Conservation (phyloP, 1,284 basidiomycete genomes). For the Exobasidium rhododendri region DNA sequence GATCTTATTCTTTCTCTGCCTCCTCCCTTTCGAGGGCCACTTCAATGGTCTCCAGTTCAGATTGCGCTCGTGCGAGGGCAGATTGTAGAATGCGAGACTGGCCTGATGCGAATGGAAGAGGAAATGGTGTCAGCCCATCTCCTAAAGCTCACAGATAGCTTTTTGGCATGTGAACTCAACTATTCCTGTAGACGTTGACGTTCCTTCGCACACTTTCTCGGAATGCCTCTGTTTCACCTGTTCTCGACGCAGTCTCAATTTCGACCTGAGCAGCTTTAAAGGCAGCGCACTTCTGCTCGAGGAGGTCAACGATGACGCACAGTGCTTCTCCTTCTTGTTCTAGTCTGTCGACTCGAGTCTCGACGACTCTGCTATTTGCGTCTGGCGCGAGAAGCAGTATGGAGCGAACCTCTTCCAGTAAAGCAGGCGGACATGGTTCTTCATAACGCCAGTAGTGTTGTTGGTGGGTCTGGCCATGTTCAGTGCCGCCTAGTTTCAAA, state of each 20-base stretch:
- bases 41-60: neutral
- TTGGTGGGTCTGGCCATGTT: neutral
- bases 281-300: neutral
- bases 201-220: neutral
- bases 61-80: neutral
- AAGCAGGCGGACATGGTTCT: neutral
- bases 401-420: neutral
- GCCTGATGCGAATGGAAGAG: too few relatives aligned
- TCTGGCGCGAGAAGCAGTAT: neutral
- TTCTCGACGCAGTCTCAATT: neutral
- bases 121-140: too few relatives aligned
- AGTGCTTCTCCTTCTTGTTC: neutral
- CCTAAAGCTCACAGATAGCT: too few relatives aligned
- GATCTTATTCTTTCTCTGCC: too few relatives aligned
- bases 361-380: neutral
- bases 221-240: neutral
- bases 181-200: conserved; percentile 2
- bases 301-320: neutral
- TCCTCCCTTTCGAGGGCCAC: too few relatives aligned
- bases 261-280: neutral
- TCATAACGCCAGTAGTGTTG: neutral
- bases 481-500: conserved; percentile 13
- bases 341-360: neutral
- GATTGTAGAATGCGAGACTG: neutral
- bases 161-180: too few relatives aligned